Evolutionary conservation across 331 rosid genomes (phyloP).

Genomic region (Dryas integrifolia): DNA sequence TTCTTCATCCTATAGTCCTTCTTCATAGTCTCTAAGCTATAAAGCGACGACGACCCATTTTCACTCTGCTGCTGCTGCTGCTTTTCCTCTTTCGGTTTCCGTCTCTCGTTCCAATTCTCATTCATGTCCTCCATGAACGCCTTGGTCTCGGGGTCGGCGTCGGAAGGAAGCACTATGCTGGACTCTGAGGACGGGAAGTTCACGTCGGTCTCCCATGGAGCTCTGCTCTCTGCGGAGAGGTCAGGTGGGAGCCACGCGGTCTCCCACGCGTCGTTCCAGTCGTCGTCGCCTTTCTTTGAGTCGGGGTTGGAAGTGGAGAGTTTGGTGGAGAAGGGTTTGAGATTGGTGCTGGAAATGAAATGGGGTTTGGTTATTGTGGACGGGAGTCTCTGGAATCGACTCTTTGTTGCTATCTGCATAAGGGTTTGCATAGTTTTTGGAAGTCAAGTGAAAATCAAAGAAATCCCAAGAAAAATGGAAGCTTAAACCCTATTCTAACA

Average conservation of each 20-base stretch:
- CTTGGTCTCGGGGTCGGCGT: slow-evolving; percentile 64
- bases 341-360: slow-evolving; percentile 10
- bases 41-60: slow-evolving; percentile 43
- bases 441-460: background rate
- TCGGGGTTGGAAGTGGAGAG: slow-evolving; percentile 14
- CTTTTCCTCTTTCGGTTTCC: slow-evolving; percentile 47
- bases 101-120: slow-evolving; percentile 76
- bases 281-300: slow-evolving; percentile 57
- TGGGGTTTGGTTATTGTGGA: slow-evolving; percentile 8
- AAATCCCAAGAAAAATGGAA: background rate
- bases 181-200: slow-evolving; percentile 54
- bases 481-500: slow-evolving; percentile 1
- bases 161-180: slow-evolving; percentile 32
- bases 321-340: slow-evolving; percentile 19
- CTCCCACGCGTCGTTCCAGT: slow-evolving; percentile 96
- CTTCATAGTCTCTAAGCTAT: slow-evolving; percentile 73
- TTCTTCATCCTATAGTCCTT: slow-evolving; percentile 85
- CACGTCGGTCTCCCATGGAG: slow-evolving; percentile 89
- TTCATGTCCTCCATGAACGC: slow-evolving; percentile 91
- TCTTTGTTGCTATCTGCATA: slow-evolving; percentile 31
- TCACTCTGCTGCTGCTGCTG: slow-evolving; percentile 26
- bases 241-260: slow-evolving; percentile 96
- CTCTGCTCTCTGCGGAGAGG: slow-evolving; percentile 45
- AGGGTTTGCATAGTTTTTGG: slow-evolving; percentile 43
- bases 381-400: slow-evolving; percentile 24